These are phyloP conservation scores for Penicillium sp. DNA, from an alignment of 2,329 filamentous ascomycete genomes.

Conservation along the genomic window DNA sequence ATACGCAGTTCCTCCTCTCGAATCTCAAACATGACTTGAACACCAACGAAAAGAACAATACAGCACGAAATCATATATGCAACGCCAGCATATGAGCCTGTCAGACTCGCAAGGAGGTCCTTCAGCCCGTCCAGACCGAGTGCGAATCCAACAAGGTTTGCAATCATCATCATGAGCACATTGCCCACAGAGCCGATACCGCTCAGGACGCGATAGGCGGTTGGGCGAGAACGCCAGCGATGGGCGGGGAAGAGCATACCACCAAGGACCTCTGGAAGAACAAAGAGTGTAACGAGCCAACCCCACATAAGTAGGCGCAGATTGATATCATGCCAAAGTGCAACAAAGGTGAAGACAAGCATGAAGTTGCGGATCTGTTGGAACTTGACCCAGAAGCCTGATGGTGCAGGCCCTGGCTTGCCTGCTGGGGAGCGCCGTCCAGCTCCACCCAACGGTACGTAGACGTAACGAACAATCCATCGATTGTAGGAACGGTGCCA, in stretches of 20 bases:
- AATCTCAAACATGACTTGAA: constrained; percentile 96
- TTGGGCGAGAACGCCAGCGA: constrained; percentile 68
- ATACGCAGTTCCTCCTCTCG: constrained; percentile 78
- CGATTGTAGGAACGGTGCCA: constrained; percentile 97
- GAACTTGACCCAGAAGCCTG: constrained; percentile 48
- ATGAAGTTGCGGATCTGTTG: constrained; percentile 72
- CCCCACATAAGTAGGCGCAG: constrained; percentile 90
- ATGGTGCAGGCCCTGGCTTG: constrained; percentile 46
- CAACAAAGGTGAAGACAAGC: constrained; percentile 91
- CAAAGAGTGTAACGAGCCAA: constrained; percentile 92
- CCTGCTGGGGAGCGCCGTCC: constrained; percentile 21
- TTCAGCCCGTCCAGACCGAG: constrained; percentile 84
- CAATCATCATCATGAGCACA: constrained; percentile 90
- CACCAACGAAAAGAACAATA: constrained; percentile 73
- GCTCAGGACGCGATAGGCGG: constrained; percentile 74
- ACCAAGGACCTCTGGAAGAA: constrained; percentile 80
- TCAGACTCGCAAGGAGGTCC: constrained; percentile 70
- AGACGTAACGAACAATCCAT: constrained; percentile 92
- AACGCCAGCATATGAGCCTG: constrained; percentile 72
- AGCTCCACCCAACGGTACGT: constrained; percentile 80
- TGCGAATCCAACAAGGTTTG: constrained; percentile 93
- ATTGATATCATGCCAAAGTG: constrained; percentile 96
- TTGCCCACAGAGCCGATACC: constrained; percentile 79
- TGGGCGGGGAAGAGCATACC: constrained; percentile 68
- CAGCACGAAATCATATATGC: constrained; percentile 71